A percentile compares a stretch with the other conserved stretches of the same genome.
Evolutionary conservation across 2,329 filamentous ascomycete genomes (phyloP).

Genomic region (Scytalidium sp.): DNA sequence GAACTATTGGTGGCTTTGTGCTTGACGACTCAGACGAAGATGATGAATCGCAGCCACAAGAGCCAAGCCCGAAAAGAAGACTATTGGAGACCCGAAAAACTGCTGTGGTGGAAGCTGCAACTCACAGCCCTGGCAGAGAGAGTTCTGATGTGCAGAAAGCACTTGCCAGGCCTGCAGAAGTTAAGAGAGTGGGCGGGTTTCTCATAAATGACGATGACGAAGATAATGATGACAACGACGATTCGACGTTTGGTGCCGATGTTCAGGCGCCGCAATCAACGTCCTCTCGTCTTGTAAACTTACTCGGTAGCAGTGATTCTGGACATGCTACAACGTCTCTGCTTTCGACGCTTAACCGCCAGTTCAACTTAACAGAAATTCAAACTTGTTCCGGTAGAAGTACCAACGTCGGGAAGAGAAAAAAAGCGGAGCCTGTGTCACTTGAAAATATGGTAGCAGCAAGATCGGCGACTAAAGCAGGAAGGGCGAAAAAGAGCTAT

Average conservation of each 20-base stretch:
- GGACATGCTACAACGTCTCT: neutral
- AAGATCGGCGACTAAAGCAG: slow-evolving; percentile 63
- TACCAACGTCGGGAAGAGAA: slow-evolving; percentile 53
- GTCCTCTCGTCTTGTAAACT: neutral
- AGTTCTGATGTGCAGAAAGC: slow-evolving; percentile 10
- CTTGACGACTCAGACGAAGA: slow-evolving; percentile 39
- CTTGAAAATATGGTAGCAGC: slow-evolving; percentile 68
- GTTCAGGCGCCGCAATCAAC: neutral
- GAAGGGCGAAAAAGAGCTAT: slow-evolving; percentile 71
- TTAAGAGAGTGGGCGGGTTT: slow-evolving; percentile 10
- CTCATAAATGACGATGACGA: slow-evolving; percentile 12
- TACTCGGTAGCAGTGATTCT: neutral
- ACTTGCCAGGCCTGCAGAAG: neutral
- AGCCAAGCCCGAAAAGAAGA: slow-evolving; percentile 39
- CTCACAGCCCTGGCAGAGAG: slow-evolving; percentile 9
- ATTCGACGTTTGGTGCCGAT: neutral
- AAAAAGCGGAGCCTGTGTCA: slow-evolving; percentile 41
- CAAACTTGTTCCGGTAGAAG: slow-evolving; percentile 45
- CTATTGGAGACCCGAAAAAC: slow-evolving; percentile 34
- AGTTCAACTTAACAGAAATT: slow-evolving; percentile 12
- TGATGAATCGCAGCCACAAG: slow-evolving; percentile 22
- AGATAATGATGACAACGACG: slow-evolving; percentile 5
- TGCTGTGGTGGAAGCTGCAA: slow-evolving; percentile 1
- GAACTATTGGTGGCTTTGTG: slow-evolving; percentile 40
- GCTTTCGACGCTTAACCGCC: neutral